Evolutionary conservation across 305 asterid species (phyloP).

Genomic region (Plantago lanceolata): DNA sequence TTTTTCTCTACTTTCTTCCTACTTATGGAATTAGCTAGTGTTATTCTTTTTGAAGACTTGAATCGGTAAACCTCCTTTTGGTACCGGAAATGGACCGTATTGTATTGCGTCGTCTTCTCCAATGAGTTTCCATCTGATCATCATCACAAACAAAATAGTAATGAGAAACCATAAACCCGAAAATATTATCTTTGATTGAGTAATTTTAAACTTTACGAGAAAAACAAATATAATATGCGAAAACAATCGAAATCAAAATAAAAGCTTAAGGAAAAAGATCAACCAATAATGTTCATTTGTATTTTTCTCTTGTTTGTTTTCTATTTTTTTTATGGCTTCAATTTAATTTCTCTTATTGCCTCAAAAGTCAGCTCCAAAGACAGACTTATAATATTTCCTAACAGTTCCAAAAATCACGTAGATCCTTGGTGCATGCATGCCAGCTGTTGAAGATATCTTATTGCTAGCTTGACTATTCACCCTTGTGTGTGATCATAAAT

Average conservation of each 20-base stretch:
- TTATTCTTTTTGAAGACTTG: conserved; percentile 25
- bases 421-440: conserved; percentile 29
- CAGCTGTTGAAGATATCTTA: conserved; percentile 20
- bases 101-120: conserved; percentile 54
- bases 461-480: conserved; percentile 7
- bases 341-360: not conserved
- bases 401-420: conserved; percentile 9
- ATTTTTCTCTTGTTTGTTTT: not conserved
- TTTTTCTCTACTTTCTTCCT: not conserved
- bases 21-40: not conserved
- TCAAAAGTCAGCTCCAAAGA: not conserved
- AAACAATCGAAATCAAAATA: conserved; percentile 1
- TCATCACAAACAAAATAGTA: not conserved
- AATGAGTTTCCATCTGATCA: conserved; percentile 51
- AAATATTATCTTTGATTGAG: not conserved
- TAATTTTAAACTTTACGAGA: not conserved
- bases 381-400: no score
- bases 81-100: conserved; percentile 70
- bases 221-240: not conserved
- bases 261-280: not conserved
- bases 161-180: not conserved
- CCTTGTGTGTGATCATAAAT: conserved; percentile 7
- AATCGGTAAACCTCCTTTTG: conserved; percentile 59
- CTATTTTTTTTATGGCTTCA: not conserved
- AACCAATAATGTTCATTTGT: conserved; percentile 8